phyloP scores from a whole-genome alignment of 2,329 filamentous ascomycete genomes.

The Neospermospora avenae region DNA sequence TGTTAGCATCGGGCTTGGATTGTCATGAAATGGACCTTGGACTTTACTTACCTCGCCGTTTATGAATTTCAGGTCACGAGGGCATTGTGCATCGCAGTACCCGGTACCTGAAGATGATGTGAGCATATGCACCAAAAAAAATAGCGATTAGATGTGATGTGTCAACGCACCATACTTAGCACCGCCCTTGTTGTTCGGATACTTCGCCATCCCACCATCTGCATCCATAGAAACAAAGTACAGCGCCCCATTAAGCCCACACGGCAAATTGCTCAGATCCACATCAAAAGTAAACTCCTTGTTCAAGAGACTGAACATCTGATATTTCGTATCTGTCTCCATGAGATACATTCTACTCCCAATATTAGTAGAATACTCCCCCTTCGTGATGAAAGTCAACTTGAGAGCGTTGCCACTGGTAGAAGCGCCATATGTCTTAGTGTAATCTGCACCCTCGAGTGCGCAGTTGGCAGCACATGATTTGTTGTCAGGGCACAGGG shows the following conservation, averaged over 20 bases:
- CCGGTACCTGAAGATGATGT: constrained; percentile 40
- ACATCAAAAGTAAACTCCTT: constrained; percentile 72
- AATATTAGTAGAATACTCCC: constrained; percentile 39
- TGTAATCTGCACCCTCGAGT: constrained; percentile 52
- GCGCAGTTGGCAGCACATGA: constrained; percentile 49
- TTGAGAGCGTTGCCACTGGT: constrained; percentile 49
- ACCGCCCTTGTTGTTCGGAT: constrained; percentile 51
- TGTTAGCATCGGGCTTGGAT: not conserved
- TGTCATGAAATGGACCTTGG: no score
- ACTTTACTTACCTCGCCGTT: constrained; percentile 47
- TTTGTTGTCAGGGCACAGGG: constrained; percentile 42
- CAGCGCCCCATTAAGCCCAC: constrained; percentile 68
- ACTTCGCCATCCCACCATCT: constrained; percentile 55
- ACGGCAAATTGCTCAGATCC: constrained; percentile 65
- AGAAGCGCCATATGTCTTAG: constrained; percentile 50
- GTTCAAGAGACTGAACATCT: constrained; percentile 61
- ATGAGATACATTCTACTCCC: constrained; percentile 64
- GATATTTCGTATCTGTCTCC: constrained; percentile 52
- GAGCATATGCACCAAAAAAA: not conserved
- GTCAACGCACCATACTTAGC: constrained; percentile 48
- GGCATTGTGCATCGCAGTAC: constrained; percentile 62
- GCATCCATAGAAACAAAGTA: constrained; percentile 63
- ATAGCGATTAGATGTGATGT: no score
- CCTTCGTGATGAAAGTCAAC: constrained; percentile 55
- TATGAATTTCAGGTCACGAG: constrained; percentile 50